Evolutionary conservation across 768 basidiomycete species (phyloP).

Genomic region (Macrolepiota dolichaula): DNA sequence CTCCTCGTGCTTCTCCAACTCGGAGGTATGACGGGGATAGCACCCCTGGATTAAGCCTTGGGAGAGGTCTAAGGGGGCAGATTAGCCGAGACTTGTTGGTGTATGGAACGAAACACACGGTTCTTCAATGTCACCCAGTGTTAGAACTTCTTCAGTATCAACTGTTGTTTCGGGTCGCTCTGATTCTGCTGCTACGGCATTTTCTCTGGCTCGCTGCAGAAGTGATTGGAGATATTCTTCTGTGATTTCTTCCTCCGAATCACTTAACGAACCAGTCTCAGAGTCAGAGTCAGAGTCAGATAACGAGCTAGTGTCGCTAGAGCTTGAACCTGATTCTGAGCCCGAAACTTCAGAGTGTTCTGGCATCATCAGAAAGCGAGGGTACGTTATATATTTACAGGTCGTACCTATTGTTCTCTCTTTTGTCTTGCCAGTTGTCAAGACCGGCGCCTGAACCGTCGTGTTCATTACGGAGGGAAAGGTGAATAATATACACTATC

Average conservation of each 20-base stretch:
- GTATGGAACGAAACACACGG: constrained; percentile 25
- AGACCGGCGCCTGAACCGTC: constrained; percentile 14
- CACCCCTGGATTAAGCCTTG: constrained; percentile 59
- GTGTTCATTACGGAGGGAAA: constrained; percentile 7
- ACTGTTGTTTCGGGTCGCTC: constrained; percentile 18
- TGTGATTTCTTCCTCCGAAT: constrained; percentile 45
- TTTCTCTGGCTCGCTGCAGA: constrained; percentile 57
- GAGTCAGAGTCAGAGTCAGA: constrained; percentile 3
- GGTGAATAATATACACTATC: neutral
- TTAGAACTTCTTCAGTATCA: constrained; percentile 54
- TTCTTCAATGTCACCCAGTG: constrained; percentile 34
- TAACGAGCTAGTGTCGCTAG: constrained; percentile 15
- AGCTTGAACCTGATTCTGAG: constrained; percentile 35
- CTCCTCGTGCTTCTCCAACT: constrained; percentile 38
- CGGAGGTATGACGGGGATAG: constrained; percentile 67
- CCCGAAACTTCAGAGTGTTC: constrained; percentile 16
- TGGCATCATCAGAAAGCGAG: constrained; percentile 7
- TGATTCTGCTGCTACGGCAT: constrained; percentile 35
- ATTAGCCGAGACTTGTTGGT: constrained; percentile 8
- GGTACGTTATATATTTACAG: neutral
- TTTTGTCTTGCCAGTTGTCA: constrained; percentile 38
- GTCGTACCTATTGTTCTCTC: constrained; percentile 36
- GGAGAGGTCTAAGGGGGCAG: constrained; percentile 44
- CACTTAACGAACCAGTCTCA: constrained; percentile 21
- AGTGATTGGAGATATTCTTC: constrained; percentile 61